Evolutionary conservation across 768 basidiomycete species (phyloP), one percentile per base, ranked within the genome.

Genomic region (Mycena galopus): DNA sequence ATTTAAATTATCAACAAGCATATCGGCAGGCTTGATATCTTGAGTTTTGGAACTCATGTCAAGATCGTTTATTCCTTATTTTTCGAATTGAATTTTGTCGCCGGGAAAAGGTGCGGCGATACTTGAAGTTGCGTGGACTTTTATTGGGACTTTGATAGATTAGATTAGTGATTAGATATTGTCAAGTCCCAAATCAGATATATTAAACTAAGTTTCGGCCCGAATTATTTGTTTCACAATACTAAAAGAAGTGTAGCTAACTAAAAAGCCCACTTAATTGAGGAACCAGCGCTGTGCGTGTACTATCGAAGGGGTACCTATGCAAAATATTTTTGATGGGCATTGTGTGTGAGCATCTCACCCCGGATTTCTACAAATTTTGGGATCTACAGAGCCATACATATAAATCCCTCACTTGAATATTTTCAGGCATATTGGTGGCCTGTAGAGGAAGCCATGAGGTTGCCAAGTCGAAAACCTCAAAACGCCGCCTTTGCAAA

Each of bases 71-170:
- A 60, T 67, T 67, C 66, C 23, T 7, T 14, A 37, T 33, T 14
- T 60, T 67, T 37, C n/a, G 21, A 25, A 53, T 67, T 57, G 56
- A 1, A 47, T 67, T 44, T 47, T n/a, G 25, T 44, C 29, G 30
- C 56, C 25, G 29, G 39, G 29, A 14, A 67, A 67, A 67, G 37
- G 37, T 10, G 30, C 21, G 14, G 27, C 56, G 4, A 67, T 58
- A 67, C 65, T 67, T 47, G 27, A 57, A 67, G 56, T 67, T 67
- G 44, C 6, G 30, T 32, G 39, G 65, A 57, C 29, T 1, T 58
- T 25, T 67, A 67, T 44, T 58, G 47, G 29, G 32, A 47, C 14
- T 67, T 58, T 67, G 65, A 67, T 67, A 67, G 56, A 67, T 67
- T 47, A 58, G 56, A 67, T 67, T 57, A 32, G 39, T 2, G 65